These are phyloP conservation scores for Gossypium turneri DNA, from an alignment of 345 rosid genomes.

Conservation along the genomic window DNA sequence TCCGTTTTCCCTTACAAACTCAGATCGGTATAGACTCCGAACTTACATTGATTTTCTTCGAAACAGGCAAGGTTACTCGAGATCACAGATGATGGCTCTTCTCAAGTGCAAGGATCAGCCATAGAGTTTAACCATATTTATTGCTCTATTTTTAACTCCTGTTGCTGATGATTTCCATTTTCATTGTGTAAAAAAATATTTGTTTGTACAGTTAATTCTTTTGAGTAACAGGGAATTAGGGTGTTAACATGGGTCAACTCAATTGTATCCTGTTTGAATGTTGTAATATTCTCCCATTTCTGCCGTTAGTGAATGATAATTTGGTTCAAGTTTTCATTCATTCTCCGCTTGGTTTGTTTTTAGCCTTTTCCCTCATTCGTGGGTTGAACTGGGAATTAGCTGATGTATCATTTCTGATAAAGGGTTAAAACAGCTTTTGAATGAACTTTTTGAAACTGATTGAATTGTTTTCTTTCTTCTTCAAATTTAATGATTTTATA, in stretches of 20 bases:
- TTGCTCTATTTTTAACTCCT: neutral
- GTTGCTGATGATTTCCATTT: constrained; percentile 17
- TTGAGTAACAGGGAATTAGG: constrained; percentile 31
- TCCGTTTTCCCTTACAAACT: constrained; percentile 83
- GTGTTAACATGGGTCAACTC: constrained; percentile 18
- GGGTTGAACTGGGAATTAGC: too few species aligned
- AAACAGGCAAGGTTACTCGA: constrained; percentile 53
- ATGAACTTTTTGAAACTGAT: too few species aligned
- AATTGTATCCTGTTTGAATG: constrained; percentile 28
- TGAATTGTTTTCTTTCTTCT: too few species aligned
- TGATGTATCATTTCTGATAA: too few species aligned
- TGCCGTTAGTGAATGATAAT: constrained; percentile 17
- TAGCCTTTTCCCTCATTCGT: too few species aligned
- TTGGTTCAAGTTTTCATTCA: neutral
- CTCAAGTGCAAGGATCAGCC: constrained; percentile 47
- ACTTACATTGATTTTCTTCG: constrained; percentile 68
- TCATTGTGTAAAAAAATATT: constrained; percentile 31
- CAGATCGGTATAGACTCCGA: constrained; percentile 62
- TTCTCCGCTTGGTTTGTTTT: neutral
- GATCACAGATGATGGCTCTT: constrained; percentile 50
- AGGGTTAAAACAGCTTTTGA: too few species aligned
- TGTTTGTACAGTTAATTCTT: constrained; percentile 73
- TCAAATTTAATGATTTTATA: too few species aligned
- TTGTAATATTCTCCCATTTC: constrained; percentile 32
- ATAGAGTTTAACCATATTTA: constrained; percentile 5